Conservation (phyloP, 2,329 filamentous ascomycete genomes). For the Alternaria metachromatica region DNA sequence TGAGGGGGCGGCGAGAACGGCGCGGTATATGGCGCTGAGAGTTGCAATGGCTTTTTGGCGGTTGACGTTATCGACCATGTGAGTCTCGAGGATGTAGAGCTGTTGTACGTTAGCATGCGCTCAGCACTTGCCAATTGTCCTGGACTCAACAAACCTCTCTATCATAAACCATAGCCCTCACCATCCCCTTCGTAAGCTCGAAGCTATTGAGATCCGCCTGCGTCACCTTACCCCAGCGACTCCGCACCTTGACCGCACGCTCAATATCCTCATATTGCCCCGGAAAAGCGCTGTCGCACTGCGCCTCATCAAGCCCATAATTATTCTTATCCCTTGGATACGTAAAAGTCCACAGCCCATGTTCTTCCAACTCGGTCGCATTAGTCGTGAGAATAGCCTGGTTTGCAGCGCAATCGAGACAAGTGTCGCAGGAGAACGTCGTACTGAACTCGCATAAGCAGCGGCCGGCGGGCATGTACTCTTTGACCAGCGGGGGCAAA, state of each 20-base stretch:
- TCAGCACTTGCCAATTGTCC: not conserved
- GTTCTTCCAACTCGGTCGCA: constrained; percentile 20
- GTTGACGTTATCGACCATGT: constrained; percentile 45
- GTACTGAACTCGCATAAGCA: constrained; percentile 44
- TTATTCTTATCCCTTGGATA: constrained; percentile 38
- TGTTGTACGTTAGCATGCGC: constrained; percentile 14
- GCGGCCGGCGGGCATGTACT: constrained; percentile 41
- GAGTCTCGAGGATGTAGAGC: constrained; percentile 43
- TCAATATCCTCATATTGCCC: constrained; percentile 42
- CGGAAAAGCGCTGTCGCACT: constrained; percentile 41
- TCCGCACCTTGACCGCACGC: constrained; percentile 32
- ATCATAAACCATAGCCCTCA: constrained; percentile 40
- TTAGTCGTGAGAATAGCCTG: constrained; percentile 28
- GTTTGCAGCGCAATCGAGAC: constrained; percentile 39
- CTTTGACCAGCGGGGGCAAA: constrained; percentile 39
- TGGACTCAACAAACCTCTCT: constrained; percentile 32
- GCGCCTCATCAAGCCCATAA: constrained; percentile 39
- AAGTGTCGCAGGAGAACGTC: constrained; percentile 40
- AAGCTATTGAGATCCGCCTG: constrained; percentile 36
- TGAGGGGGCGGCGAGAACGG: constrained; percentile 32
- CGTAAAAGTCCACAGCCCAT: constrained; percentile 37
- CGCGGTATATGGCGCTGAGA: constrained; percentile 39
- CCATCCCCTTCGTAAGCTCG: constrained; percentile 42
- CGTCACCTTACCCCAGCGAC: constrained; percentile 33
- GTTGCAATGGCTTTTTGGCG: constrained; percentile 42